These are phyloP conservation scores for Hymenoscyphus salicellus DNA, from an alignment of 2,329 filamentous ascomycete genomes.

Conservation along the genomic window DNA sequence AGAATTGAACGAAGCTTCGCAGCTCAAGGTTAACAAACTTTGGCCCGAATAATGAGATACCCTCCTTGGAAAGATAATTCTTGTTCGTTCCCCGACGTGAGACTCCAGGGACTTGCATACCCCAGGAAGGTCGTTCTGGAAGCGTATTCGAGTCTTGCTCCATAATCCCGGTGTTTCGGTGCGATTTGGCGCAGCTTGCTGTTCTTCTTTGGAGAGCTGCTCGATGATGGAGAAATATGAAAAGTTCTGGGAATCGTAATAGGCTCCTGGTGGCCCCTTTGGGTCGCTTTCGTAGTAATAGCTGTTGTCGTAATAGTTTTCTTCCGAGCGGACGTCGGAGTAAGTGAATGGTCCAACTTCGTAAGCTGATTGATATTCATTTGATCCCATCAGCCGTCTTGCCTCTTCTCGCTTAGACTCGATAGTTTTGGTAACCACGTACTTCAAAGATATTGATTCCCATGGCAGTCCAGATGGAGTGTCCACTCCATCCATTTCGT, in stretches of 20 bases:
- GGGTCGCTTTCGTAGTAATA: no score
- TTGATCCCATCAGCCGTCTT: no score
- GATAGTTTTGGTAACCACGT: constrained; percentile 45
- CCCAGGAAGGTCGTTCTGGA: neutral
- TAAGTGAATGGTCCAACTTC: no score
- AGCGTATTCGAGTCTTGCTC: neutral
- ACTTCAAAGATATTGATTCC: constrained; percentile 64
- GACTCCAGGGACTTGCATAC: neutral
- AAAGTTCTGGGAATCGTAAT: no score
- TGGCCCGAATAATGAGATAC: neutral
- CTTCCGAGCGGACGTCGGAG: no score
- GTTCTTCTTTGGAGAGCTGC: neutral
- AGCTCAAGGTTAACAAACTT: neutral
- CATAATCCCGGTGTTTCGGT: neutral
- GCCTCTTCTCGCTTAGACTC: no score
- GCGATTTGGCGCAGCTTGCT: neutral
- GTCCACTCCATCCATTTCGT: constrained; percentile 52
- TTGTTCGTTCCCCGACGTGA: neutral
- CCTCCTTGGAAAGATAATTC: neutral
- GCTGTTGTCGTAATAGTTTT: no score
- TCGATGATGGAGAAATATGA: no score
- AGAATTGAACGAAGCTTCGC: neutral
- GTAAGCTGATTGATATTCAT: no score
- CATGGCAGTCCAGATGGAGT: constrained; percentile 66
- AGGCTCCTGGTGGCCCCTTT: no score